Percentiles rank a stretch among this genome's conserved stretches.
These are phyloP conservation scores for Intubia oerlemansii DNA, from an alignment of 2,329 filamentous ascomycete species.

Conservation along the genomic window DNA sequence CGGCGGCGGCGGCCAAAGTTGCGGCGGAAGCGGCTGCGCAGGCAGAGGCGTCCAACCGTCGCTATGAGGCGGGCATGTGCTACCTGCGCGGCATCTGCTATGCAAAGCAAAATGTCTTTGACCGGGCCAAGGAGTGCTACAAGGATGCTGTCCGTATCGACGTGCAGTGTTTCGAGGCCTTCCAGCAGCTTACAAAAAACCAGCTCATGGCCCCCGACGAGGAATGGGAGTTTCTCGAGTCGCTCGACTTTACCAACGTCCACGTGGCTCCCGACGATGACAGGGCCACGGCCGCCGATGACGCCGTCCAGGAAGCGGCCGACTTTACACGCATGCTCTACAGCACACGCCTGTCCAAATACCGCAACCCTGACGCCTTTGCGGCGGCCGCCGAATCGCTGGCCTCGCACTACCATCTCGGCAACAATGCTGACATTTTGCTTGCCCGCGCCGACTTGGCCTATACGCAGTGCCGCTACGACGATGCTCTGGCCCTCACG, in stretches of 20 bases:
- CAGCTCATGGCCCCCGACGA: slow-evolving; percentile 75
- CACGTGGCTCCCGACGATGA: slow-evolving; percentile 37
- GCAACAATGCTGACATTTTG: slow-evolving; percentile 71
- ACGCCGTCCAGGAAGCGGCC: slow-evolving; percentile 55
- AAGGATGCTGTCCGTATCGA: slow-evolving; percentile 94
- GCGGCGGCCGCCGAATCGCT: slow-evolving; percentile 73
- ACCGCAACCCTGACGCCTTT: slow-evolving; percentile 68
- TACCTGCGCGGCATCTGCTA: slow-evolving; percentile 85
- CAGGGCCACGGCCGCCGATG: slow-evolving; percentile 1
- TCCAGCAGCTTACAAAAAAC: slow-evolving; percentile 95
- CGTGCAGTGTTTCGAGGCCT: slow-evolving; percentile 94
- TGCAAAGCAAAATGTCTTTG: slow-evolving; percentile 92
- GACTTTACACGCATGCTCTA: slow-evolving; percentile 94
- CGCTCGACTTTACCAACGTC: slow-evolving; percentile 76
- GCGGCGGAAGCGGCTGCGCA: slow-evolving; percentile 4
- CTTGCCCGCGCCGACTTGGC: slow-evolving; percentile 77
- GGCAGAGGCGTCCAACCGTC: slow-evolving; percentile 31
- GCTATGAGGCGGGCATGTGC: slow-evolving; percentile 94
- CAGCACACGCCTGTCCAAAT: slow-evolving; percentile 87
- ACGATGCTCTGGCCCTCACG: slow-evolving; percentile 67
- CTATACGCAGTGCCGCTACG: slow-evolving; percentile 87
- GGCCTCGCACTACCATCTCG: slow-evolving; percentile 80
- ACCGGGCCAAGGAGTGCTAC: slow-evolving; percentile 94
- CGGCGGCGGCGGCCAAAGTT: slow-evolving; percentile 2
- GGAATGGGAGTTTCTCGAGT: slow-evolving; percentile 75